A percentile compares a stretch with the other conserved stretches of the same genome.
phyloP scores from a whole-genome alignment of 306 rosid species.

The Sicyos baderoa region DNA sequence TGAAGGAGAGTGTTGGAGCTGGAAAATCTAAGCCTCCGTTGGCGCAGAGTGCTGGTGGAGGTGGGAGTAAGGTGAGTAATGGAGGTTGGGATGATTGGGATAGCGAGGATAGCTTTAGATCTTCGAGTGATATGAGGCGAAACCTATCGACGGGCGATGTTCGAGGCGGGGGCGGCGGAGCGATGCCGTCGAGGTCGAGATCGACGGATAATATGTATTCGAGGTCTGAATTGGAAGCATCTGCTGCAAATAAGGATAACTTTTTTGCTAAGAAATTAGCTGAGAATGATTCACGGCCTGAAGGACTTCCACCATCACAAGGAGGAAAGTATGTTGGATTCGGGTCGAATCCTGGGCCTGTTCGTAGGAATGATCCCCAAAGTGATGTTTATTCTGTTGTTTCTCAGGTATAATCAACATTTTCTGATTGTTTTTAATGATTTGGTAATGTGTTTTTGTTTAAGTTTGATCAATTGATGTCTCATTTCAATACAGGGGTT shows the following conservation, averaged over 20 bases:
- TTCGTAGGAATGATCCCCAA: constrained; percentile 36
- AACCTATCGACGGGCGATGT: constrained; percentile 76
- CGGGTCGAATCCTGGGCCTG: constrained; percentile 49
- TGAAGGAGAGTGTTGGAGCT: constrained; percentile 44
- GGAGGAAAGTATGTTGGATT: constrained; percentile 98
- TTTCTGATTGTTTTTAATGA: neutral
- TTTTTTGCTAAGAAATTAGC: constrained; percentile 56
- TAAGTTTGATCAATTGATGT: constrained; percentile 7
- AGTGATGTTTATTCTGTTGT: constrained; percentile 72
- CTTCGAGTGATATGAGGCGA: constrained; percentile 55
- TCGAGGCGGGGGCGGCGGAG: constrained; percentile 33
- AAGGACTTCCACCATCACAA: constrained; percentile 82
- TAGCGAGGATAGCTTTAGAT: constrained; percentile 49
- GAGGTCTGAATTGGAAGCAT: constrained; percentile 64
- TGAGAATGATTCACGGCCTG: constrained; percentile 71
- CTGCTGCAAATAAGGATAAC: constrained; percentile 73
- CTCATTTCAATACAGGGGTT: constrained; percentile 46
- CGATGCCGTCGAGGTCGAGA: constrained; percentile 47
- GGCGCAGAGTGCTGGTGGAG: constrained; percentile 37
- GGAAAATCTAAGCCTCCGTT: constrained; percentile 65
- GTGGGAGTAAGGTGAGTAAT: constrained; percentile 23
- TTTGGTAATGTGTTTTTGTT: neutral
- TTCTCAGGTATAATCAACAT: constrained; percentile 56
- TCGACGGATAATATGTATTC: constrained; percentile 74
- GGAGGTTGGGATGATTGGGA: constrained; percentile 94